Conservation (phyloP, 2,329 filamentous ascomycete species). For the Arthrobotrys megalospora region DNA sequence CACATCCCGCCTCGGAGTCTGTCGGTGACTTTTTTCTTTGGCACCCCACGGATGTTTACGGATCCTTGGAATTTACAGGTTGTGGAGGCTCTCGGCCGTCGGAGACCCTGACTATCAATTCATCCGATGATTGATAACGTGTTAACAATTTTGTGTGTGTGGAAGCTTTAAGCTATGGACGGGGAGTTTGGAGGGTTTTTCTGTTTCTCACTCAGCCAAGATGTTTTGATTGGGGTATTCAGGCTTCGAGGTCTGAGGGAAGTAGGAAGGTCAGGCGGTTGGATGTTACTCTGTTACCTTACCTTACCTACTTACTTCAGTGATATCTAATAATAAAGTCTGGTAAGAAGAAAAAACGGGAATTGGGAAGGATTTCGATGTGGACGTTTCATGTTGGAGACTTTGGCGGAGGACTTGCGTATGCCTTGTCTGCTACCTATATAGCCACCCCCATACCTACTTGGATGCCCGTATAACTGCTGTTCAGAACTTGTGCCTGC, state of each 20-base stretch:
- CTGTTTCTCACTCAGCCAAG: no score
- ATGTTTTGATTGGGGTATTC: no score
- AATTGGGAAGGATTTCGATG: neutral
- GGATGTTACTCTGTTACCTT: no score
- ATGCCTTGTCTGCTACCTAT: neutral
- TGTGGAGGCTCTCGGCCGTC: neutral
- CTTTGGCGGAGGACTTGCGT: neutral
- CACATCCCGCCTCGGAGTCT: constrained; percentile 1
- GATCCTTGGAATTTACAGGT: neutral
- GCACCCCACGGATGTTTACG: constrained; percentile 15
- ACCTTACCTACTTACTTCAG: no score
- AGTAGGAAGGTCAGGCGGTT: no score
- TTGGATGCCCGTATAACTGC: neutral
- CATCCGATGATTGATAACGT: constrained; percentile 19
- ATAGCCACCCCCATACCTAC: neutral
- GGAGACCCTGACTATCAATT: constrained; percentile 44
- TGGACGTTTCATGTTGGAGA: neutral
- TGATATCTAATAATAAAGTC: no score
- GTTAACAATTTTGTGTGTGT: neutral
- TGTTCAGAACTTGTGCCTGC: no score
- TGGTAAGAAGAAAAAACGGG: neutral
- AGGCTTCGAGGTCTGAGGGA: no score
- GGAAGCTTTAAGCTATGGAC: no score
- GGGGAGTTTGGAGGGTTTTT: no score
- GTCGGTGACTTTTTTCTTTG: constrained; percentile 9